Evolutionary conservation across 2,329 filamentous ascomycete genomes (phyloP).

Genomic region (Colletotrichum australisinense): DNA sequence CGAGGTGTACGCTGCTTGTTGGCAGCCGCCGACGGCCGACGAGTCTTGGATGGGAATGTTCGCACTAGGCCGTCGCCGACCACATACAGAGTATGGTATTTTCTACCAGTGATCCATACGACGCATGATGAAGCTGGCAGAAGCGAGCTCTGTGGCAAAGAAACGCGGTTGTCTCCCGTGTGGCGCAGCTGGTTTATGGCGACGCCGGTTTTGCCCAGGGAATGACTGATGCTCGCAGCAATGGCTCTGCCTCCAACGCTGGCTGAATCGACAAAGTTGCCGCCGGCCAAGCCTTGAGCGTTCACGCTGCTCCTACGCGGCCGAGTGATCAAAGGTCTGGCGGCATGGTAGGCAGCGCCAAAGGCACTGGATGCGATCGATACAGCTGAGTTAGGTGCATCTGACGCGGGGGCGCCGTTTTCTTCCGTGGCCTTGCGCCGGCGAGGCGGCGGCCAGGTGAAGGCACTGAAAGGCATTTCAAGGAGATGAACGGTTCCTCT

Average conservation of each 20-base stretch:
- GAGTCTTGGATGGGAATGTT: constrained; percentile 70
- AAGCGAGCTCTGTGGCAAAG: constrained; percentile 68
- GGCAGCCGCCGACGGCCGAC: constrained; percentile 64
- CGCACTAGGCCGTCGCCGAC: constrained; percentile 75
- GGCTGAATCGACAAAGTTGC: constrained; percentile 67
- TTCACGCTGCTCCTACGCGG: constrained; percentile 64
- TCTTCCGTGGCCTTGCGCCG: constrained; percentile 59
- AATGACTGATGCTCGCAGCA: constrained; percentile 79
- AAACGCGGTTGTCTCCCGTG: constrained; percentile 79
- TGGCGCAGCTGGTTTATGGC: constrained; percentile 78
- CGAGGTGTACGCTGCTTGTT: constrained; percentile 65
- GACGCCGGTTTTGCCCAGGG: constrained; percentile 78
- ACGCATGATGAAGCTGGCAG: constrained; percentile 70
- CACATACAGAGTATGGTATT: constrained; percentile 71
- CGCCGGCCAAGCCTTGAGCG: constrained; percentile 49
- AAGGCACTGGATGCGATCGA: constrained; percentile 78
- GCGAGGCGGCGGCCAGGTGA: constrained; percentile 85
- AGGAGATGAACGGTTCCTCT: constrained; percentile 96
- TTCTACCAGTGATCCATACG: constrained; percentile 72
- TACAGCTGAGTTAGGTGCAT: constrained; percentile 66
- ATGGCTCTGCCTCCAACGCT: constrained; percentile 79
- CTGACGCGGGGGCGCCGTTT: constrained; percentile 57
- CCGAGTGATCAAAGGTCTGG: constrained; percentile 68
- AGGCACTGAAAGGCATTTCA: constrained; percentile 84
- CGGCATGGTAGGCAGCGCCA: constrained; percentile 76